These are phyloP conservation scores for Salmacisia buchloeana DNA, from an alignment of 1,284 basidiomycete genomes.

Conservation along the genomic window DNA sequence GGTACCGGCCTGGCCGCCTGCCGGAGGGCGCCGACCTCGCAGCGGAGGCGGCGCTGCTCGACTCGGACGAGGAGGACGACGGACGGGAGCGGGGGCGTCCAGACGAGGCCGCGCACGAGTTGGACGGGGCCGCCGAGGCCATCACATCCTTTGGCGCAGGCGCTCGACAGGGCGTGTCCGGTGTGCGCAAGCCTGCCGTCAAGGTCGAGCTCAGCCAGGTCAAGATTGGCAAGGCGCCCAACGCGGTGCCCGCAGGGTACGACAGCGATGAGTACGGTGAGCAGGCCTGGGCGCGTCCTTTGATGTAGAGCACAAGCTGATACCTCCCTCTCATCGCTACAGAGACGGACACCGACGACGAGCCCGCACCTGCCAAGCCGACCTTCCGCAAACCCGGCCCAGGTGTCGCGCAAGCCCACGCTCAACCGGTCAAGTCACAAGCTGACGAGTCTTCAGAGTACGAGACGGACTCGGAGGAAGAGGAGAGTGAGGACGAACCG, in stretches of 20 bases:
- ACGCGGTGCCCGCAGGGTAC: slow-evolving; percentile 54
- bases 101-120: not conserved
- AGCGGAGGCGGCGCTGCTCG: slow-evolving; percentile 1
- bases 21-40: slow-evolving; percentile 16
- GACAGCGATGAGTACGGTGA: slow-evolving; percentile 12
- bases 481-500: slow-evolving; percentile 52
- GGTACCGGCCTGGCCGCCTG: slow-evolving; percentile 47
- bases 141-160: not conserved
- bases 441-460: slow-evolving; percentile 52
- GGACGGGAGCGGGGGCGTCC: slow-evolving; percentile 7
- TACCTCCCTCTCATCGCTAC: not conserved
- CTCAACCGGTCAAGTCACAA: too few relatives aligned
- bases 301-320: not conserved
- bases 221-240: slow-evolving; percentile 7
- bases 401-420: not conserved
- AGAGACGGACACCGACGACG: slow-evolving; percentile 56
- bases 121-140: not conserved
- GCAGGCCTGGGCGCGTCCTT: not conserved
- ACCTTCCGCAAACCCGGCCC: slow-evolving; percentile 24
- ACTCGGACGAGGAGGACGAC: slow-evolving; percentile 17
- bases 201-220: slow-evolving; percentile 62
- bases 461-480: slow-evolving; percentile 56
- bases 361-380: slow-evolving; percentile 23
- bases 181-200: not conserved
- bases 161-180: not conserved